Conservation (phyloP, 495 filamentous ascomycete species). For the Xylaria sp. region DNA sequence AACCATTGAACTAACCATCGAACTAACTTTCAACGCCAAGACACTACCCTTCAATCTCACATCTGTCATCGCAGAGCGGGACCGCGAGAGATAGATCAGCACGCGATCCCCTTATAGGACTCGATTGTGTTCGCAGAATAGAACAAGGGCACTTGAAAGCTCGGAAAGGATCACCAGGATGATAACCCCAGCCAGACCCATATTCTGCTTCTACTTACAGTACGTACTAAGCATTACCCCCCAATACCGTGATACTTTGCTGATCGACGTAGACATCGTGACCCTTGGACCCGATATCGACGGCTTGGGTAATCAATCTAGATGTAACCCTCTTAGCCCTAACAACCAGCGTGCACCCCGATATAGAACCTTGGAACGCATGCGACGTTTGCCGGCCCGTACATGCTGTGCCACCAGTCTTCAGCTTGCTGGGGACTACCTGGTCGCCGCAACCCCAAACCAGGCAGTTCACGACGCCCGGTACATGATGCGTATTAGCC, state of each 20-base stretch:
- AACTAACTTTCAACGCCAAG: background rate
- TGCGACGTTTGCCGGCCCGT: conserved; percentile 16
- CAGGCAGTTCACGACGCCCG: conserved; percentile 1
- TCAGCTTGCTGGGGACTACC: conserved; percentile 12
- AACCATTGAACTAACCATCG: background rate
- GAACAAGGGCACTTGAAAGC: conserved; percentile 9
- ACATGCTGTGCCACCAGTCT: conserved; percentile 16
- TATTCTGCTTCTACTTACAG: conserved; percentile 5
- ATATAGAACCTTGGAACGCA: conserved; percentile 25
- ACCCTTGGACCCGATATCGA: background rate
- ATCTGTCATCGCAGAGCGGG: conserved; percentile 1
- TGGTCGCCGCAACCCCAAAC: background rate
- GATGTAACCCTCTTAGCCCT: conserved; percentile 8
- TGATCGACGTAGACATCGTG: conserved; percentile 17
- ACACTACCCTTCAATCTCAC: background rate
- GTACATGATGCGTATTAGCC: conserved; percentile 17
- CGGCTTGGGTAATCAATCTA: background rate
- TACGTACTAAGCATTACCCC: background rate
- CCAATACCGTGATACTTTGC: background rate
- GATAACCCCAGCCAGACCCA: conserved; percentile 16
- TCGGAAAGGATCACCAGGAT: conserved; percentile 26
- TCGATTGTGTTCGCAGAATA: background rate
- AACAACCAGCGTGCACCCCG: conserved; percentile 2
- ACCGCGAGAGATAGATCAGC: background rate
- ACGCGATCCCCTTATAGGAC: background rate